Percentiles rank a stretch among this genome's conserved stretches.
phyloP scores from a whole-genome alignment of 345 rosid genomes.

The Arabidopsis suecica region DNA sequence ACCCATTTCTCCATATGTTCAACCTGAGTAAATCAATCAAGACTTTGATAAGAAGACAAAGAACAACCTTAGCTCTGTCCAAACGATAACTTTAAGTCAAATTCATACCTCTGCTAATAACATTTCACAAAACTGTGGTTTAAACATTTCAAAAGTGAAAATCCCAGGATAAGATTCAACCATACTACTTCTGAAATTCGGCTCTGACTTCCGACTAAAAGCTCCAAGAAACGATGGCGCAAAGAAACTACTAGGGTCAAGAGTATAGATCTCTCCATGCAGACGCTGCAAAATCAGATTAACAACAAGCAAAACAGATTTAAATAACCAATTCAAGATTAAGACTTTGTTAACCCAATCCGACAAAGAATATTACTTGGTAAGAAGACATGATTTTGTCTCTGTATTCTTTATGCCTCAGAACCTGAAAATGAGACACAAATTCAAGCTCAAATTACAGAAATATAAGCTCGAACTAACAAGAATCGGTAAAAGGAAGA shows the following conservation, averaged over 20 bases:
- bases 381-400: conserved; percentile 42
- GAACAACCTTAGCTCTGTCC: conserved; percentile 13
- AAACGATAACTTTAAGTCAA: conserved; percentile 45
- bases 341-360: background rate
- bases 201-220: conserved; percentile 59
- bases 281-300: conserved; percentile 63
- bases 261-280: conserved; percentile 66
- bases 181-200: conserved; percentile 67
- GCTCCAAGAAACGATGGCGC: conserved; percentile 81
- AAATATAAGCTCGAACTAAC: background rate
- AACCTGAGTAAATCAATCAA: conserved; percentile 54
- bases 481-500: background rate
- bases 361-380: conserved; percentile 19
- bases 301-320: conserved; percentile 16
- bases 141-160: conserved; percentile 82
- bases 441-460: conserved; percentile 15
- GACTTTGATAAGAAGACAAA: conserved; percentile 7
- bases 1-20: conserved; percentile 93
- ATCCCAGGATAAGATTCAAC: conserved; percentile 69
- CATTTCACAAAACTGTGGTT: conserved; percentile 70
- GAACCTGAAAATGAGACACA: conserved; percentile 32
- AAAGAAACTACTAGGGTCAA: conserved; percentile 65
- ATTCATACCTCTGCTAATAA: conserved; percentile 71
- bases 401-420: conserved; percentile 45
- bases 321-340: conserved; percentile 11